A percentile compares a stretch with the other conserved stretches of the same genome.
These are phyloP conservation scores for Fusarium nematophilum DNA, from an alignment of 2,329 filamentous ascomycete species.

Conservation along the genomic window DNA sequence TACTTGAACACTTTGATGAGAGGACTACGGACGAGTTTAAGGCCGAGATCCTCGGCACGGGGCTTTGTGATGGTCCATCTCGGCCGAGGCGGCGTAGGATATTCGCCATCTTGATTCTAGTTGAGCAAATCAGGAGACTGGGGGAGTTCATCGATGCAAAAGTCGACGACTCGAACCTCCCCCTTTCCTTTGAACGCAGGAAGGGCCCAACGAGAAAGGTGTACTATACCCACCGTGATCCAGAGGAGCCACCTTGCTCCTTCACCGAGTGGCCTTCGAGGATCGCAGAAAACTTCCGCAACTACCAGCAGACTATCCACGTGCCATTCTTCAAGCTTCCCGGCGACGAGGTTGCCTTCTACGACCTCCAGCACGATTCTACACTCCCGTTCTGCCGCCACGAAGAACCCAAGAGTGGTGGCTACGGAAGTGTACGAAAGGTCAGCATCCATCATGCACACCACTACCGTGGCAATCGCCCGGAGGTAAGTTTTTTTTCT, in stretches of 20 bases:
- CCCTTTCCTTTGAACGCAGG: background rate
- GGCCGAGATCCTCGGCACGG: background rate
- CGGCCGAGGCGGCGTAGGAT: background rate
- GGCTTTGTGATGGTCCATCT: too few relatives aligned
- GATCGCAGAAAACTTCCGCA: background rate
- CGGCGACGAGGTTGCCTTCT: background rate
- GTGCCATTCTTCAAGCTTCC: background rate
- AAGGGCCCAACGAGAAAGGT: background rate
- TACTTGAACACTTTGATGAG: background rate
- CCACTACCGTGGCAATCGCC: background rate
- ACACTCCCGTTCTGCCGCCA: background rate
- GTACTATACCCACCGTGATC: background rate
- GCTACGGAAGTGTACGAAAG: background rate
- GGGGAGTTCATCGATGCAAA: background rate
- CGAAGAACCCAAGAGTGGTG: background rate
- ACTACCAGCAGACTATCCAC: background rate
- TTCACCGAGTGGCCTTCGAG: background rate
- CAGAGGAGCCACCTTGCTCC: background rate
- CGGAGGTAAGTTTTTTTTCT: too few relatives aligned
- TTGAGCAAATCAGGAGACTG: background rate
- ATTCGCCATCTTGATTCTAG: conserved; percentile 1
- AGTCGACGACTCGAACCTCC: background rate
- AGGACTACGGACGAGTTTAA: too few relatives aligned
- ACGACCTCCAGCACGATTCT: background rate
- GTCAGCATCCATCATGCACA: background rate